Base-by-base conservation (phyloP, 805 yeast species). In the Lipomyces yamanashiensis region DNA sequence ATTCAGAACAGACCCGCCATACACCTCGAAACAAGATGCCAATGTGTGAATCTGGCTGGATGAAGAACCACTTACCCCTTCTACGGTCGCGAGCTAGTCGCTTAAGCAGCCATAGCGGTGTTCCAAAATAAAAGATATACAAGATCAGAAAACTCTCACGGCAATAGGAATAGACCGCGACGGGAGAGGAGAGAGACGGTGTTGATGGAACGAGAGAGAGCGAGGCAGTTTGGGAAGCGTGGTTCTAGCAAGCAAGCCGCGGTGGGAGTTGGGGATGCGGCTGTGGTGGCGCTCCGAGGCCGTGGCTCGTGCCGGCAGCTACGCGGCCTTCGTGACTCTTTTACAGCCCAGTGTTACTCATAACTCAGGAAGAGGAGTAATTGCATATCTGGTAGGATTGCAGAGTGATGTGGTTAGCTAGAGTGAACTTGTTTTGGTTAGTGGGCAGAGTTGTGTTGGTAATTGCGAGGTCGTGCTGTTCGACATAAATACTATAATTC, bases 91-190 rank as follows among this genome's bases (percentile, higher is more conserved):
- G 57, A 45, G 56, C 61, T 54, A 39, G 49, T 48, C 47, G 59
- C 61, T 59, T 62, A 62, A 44, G 60, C 63, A 28, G 66, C 63
- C 66, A 62, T 62, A 57, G 59, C 48, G 21, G 43, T 51, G 28
- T n/a, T 13, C 45, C 8, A 28, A 17, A 17, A 10, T 44, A 23
- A 41, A 10, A 40, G 1, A n/a, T 3, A 21, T 2, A 52, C 1
- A 17, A 23, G 47, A 21, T 33, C 19, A n/a, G n/a, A 12, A 7
- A 36, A 15, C 4, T 19, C 34, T 12, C 23, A 13, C 43, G 17
- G 6, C 10, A 28, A 19, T 4, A 54, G 39, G 41, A 41, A 19
- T 28, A 40, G 40, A 33, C 44, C 23, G 45, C 39, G 9, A 28
- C 40, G 44, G n/a, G 36, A 49, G 54, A 33, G 12, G 59, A 34